Conservation (phyloP, 495 filamentous ascomycete species). For the Patellaria atrata region DNA sequence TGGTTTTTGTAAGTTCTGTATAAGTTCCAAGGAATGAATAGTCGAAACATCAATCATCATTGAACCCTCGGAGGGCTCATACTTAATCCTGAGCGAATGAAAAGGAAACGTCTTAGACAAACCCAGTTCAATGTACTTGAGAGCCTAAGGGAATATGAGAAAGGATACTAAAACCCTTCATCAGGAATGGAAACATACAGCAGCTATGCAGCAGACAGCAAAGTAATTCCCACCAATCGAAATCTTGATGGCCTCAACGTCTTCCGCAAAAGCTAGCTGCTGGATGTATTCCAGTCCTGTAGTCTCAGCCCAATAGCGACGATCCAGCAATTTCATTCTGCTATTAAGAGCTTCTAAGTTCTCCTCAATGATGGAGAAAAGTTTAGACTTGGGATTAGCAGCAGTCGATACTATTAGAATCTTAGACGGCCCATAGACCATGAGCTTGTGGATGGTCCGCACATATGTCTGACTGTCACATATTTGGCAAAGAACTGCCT, state of each 20-base stretch:
- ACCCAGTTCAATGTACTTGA: constrained; percentile 67
- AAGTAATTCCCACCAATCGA: constrained; percentile 76
- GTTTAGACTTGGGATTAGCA: constrained; percentile 54
- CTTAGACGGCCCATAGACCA: constrained; percentile 61
- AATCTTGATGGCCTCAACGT: constrained; percentile 64
- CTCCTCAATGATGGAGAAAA: constrained; percentile 59
- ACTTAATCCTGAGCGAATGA: constrained; percentile 73
- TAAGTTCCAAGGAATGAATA: constrained; percentile 69
- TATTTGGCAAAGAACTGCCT: constrained; percentile 78
- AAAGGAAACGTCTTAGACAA: constrained; percentile 49
- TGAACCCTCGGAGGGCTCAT: constrained; percentile 75
- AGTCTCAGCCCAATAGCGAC: constrained; percentile 80
- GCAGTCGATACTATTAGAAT: constrained; percentile 58
- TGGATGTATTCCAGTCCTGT: constrained; percentile 67
- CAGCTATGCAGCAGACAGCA: constrained; percentile 76
- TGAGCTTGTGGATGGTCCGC: constrained; percentile 68
- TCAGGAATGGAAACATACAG: constrained; percentile 39
- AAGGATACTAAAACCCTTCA: constrained; percentile 1
- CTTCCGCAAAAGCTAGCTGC: constrained; percentile 57
- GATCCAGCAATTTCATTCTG: constrained; percentile 51
- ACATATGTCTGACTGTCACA: constrained; percentile 81
- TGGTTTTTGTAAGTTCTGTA: constrained; percentile 67
- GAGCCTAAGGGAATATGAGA: constrained; percentile 36
- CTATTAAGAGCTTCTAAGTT: constrained; percentile 41
- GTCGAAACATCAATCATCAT: constrained; percentile 92